Base-by-base conservation (phyloP, 805 yeast species). In the Wilhelminamyces savonicus region DNA sequence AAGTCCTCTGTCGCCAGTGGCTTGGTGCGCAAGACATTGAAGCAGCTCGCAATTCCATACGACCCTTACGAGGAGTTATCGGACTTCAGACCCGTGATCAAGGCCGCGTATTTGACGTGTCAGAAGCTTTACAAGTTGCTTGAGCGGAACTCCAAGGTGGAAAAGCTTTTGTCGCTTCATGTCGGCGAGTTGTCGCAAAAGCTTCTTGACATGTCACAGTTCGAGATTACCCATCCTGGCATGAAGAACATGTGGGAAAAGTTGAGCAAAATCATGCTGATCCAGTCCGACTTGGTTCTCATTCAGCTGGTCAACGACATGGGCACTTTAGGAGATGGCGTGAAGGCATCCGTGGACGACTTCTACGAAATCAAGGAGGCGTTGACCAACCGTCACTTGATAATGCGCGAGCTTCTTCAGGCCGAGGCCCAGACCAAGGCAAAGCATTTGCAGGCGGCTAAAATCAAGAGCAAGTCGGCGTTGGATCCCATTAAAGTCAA, bases 291-390 rank as follows among this genome's bases (percentile, higher is more conserved):
- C 48, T 61, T 84, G 40, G 79, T 78, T 30, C 68, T 85, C 17
- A 63, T 82, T 11, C 78, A 78, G 42, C 80, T 84, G 25, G 74
- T 83, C 7, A 71, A 78, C 35, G 84, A 80, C 38, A 65, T 76
- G 56, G 87, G 92, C 0, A 68, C 82, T 1, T 54, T 90, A 21
- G 87, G 84, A 2, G 97, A 90, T 44, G 82, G 82, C 1, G 51
- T 86, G 11, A 74, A 68, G 32, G 63, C 72, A 44, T 61, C 86
- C 17, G 62, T 76, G 3, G 72, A 73, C 37, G 96, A 88, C 44
- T 80, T 92, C 11, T 92, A 80, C 53, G 78, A 82, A 34, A 81
- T 88, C 34, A 92, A 92, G 54, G 98, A 92, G 56, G 81, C 95
- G 0, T 63, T 92, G 31, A 92, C 98, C 0, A 88, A 90, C 56